phyloP scores from a whole-genome alignment of 768 basidiomycete genomes.

The Boletus rubropictus region DNA sequence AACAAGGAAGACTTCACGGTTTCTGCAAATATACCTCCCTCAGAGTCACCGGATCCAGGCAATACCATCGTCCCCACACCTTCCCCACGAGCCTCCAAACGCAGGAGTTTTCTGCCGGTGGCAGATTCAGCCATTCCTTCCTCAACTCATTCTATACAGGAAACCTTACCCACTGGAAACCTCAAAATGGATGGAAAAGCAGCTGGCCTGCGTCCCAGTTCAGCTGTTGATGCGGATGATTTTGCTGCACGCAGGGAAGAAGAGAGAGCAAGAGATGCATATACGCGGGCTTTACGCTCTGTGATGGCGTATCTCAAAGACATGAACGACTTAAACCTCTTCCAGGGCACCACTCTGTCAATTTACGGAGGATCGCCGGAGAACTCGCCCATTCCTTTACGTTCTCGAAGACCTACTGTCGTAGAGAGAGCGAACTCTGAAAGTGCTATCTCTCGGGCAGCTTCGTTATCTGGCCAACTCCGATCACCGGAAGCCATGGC shows the following conservation, averaged over 20 bases:
- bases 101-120: conserved; percentile 82
- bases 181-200: conserved; percentile 27
- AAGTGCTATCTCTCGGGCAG: conserved; percentile 48
- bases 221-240: conserved; percentile 41
- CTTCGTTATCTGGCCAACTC: conserved; percentile 50
- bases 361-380: conserved; percentile 52
- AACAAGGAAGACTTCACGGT: conserved; percentile 16
- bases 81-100: conserved; percentile 53
- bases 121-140: conserved; percentile 60
- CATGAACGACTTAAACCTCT: conserved; percentile 83
- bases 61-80: conserved; percentile 38
- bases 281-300: conserved; percentile 76
- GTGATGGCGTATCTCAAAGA: conserved; percentile 96
- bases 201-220: conserved; percentile 37
- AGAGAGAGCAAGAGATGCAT: conserved; percentile 63
- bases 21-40: conserved; percentile 1
- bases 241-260: conserved; percentile 55
- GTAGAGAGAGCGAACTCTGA: conserved; percentile 43
- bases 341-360: conserved; percentile 51
- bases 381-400: conserved; percentile 32
- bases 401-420: conserved; percentile 65
- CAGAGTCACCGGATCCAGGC: conserved; percentile 8
- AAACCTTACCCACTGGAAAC: conserved; percentile 39
- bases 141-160: conserved; percentile 54
- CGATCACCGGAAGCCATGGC: conserved; percentile 61